Evolutionary conservation across 331 rosid genomes (phyloP), one percentile per base, ranked within the genome.

Genomic region (Acacia concinna): DNA sequence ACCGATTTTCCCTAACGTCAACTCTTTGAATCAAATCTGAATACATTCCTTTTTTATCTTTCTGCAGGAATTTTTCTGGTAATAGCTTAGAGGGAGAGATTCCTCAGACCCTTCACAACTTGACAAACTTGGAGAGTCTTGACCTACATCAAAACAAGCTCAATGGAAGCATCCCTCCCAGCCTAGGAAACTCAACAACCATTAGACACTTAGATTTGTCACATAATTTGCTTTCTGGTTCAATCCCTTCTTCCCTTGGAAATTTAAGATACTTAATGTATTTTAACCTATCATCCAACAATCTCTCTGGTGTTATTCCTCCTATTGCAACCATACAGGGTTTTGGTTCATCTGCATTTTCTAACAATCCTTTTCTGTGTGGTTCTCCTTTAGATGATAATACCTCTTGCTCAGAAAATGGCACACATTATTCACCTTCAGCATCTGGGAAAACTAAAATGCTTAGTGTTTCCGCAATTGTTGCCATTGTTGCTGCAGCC

Each of bases 401-500:
- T 78, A 86, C 64, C 44, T 63, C 89, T 80, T 96, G 99, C 89
- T 83, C 91, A 47, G 84, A 49, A 59, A 85, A 63, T 6, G 88
- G 89, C 78, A 82, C 91, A 37, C 85, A 17, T 14, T n/a, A 6
- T 20, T 30, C 68, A 13, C 38, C 68, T 63, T 63, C 68, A 63
- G 23, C 68, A 31, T 32, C 68, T 63, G 40, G 68, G 25, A 63
- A 31, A 12, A 32, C 41, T 32, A 63, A 86, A 74, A 82, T 81
- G 79, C 94, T 93, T 35, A 89, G 92, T 54, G 89, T 83, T 35
- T 91, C 99, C 75, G 89, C 88, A 71, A 93, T 96, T 77, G 73
- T 93, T 40, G 99, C 96, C 64, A 93, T 96, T 81, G 96, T 91
- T 73, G 99, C 99, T 47, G 99, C 98, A 57, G 96, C 90, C 27